Evolutionary conservation across 1,139 yeast species (phyloP).

Genomic region (Protomyces gravidus): DNA sequence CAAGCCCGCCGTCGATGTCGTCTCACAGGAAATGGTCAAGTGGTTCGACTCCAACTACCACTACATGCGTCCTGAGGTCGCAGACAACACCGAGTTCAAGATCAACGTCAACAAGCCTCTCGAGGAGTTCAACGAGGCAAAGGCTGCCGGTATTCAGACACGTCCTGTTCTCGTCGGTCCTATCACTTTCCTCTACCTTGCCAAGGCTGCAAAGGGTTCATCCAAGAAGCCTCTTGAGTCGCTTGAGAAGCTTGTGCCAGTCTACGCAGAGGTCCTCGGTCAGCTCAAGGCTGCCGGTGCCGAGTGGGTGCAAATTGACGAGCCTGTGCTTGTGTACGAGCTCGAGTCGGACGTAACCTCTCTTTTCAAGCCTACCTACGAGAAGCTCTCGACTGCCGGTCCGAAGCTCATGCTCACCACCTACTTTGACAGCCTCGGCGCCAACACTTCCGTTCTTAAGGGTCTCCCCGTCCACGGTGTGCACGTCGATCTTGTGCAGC

Average conservation of each 20-base stretch:
- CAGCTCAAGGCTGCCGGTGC: conserved; percentile 95
- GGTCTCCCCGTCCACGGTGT: conserved; percentile 88
- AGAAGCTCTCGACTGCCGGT: conserved; percentile 57
- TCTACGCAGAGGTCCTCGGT: conserved; percentile 79
- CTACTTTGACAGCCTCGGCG: conserved; percentile 97
- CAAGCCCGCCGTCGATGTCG: conserved; percentile 89
- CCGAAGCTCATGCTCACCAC: conserved; percentile 83
- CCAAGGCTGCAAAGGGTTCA: conserved; percentile 98
- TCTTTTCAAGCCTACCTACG: conserved; percentile 84
- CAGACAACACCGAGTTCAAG: conserved; percentile 91
- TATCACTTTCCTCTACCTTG: conserved; percentile 86
- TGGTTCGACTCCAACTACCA: conserved; percentile 99
- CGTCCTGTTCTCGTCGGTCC: conserved; percentile 98
- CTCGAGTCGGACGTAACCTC: conserved; percentile 77
- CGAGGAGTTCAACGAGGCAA: conserved; percentile 96
- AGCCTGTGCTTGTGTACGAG: conserved; percentile 93
- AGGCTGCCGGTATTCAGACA: conserved; percentile 90
- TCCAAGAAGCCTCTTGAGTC: conserved; percentile 74
- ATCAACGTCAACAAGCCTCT: conserved; percentile 95
- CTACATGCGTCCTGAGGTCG: conserved; percentile 98
- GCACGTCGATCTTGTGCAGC: conserved; percentile 94
- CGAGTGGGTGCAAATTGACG: conserved; percentile 90
- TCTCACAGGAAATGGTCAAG: conserved; percentile 88
- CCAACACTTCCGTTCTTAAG: conserved; percentile 85
- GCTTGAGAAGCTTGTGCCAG: conserved; percentile 84